Evolutionary conservation across 1,284 basidiomycete species (phyloP), one percentile per base, ranked within the genome.

Genomic region (Tremellales sp.): DNA sequence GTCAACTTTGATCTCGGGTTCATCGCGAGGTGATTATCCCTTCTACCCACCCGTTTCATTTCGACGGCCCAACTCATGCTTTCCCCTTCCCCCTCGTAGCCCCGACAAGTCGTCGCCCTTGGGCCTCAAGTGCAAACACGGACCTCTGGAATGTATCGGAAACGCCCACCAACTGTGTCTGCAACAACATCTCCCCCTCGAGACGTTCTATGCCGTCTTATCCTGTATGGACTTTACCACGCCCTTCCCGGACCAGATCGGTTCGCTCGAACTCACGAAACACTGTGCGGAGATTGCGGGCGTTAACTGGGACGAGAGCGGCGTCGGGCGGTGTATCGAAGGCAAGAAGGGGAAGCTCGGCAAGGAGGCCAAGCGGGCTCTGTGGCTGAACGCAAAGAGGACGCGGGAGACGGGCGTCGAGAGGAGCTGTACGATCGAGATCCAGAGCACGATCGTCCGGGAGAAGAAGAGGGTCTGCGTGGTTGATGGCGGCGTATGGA

Each of bases 101-200:
- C 65, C 81, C 22, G 81, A 90, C 65, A 56, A 75, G 19, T 77
- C 80, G 8, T 84, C 80, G 10, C 74, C 77, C 39, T 85, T 84
- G 61, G 87, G 87, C 13, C 80, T 86, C 18, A 79, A 75, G 21
- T 92, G 89, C 72, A 79, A 78, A 76, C 88, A 93, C 66, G 88
- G 88, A 18, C 72, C 75, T 14, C 70, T 78, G 38, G 89, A 93
- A 72, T 91, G 87, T 47, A 33, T 57, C 22, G 89, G 87, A 42
- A 88, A 92, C 72, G 79, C 88, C 14, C 85, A 92, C 54, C 82
- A 92, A 65, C 77, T 93, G 21, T 93, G 89, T 64, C 81, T 82
- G 76, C 50, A 80, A 36, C 40, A 49, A 18, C 57, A 61, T 47
- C 50, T 60, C 37, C 40, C 51, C 19, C 47, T 63, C 5, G 22